Evolutionary conservation across 352 stramenopile species (phyloP).

Genomic region (Globisporangium splendens): DNA sequence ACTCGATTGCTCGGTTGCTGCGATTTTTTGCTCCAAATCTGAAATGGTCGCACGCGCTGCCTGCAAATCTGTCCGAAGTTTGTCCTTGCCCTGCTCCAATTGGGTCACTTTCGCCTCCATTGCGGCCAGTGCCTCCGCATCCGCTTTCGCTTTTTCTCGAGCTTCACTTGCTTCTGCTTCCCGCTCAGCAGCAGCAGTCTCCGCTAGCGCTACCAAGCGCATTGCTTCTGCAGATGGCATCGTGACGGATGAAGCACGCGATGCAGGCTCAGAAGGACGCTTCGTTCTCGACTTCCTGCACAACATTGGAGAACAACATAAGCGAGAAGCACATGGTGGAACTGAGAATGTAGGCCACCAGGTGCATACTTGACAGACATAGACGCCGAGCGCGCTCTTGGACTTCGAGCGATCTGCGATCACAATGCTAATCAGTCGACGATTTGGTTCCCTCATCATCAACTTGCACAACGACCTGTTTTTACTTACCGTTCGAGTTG

Average conservation of each 20-base stretch:
- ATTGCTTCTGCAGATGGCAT: slow-evolving; percentile 5
- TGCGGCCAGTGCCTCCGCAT: slow-evolving; percentile 19
- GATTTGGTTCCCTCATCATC: too few species aligned
- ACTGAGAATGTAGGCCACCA: too few species aligned
- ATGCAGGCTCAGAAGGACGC: slow-evolving; percentile 19
- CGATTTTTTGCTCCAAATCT: slow-evolving; percentile 35
- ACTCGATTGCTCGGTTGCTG: slow-evolving; percentile 33
- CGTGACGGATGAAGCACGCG: not conserved
- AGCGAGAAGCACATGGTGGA: too few species aligned
- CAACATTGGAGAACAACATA: not conserved
- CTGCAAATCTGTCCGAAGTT: slow-evolving; percentile 19
- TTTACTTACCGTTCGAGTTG: slow-evolving; percentile 3
- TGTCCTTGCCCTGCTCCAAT: slow-evolving; percentile 19
- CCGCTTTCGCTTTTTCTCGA: slow-evolving; percentile 9
- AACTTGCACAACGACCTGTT: not conserved
- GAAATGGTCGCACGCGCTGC: slow-evolving; percentile 16
- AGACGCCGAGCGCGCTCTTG: slow-evolving; percentile 24
- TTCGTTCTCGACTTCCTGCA: slow-evolving; percentile 22
- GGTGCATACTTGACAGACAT: slow-evolving; percentile 9
- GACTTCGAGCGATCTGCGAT: not conserved
- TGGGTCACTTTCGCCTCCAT: slow-evolving; percentile 19
- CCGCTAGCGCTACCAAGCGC: not conserved
- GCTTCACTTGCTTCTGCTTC: slow-evolving; percentile 7
- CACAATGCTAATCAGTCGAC: not conserved
- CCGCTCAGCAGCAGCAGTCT: not conserved